Evolutionary conservation across 192 early-diverging fungal genomes (phyloP), one percentile per base, ranked within the genome.

Genomic region (Gorgonomyces haynaldii): DNA sequence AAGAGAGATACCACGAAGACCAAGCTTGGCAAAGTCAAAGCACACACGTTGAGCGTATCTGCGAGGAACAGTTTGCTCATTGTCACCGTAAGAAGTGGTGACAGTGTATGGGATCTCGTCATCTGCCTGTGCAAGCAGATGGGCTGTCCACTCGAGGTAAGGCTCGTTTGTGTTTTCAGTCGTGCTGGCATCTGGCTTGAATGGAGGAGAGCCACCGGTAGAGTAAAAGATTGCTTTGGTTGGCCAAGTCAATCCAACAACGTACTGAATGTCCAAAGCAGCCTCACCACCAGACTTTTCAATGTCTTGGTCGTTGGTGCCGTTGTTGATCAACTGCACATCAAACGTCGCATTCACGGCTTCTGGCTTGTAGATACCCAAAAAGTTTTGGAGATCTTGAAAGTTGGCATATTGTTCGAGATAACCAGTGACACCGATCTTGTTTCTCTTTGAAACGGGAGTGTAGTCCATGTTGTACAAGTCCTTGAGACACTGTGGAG

Each of bases 41-140:
- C 45, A 46, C 9, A 46, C 45, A 35, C 32, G 28, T 8, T 30
- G 16, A 35, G 45, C 45, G 24, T 46, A 46, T 7, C 20, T 22
- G 27, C 20, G 20, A 21, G 45, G 45, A n/a, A 46, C 45, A 35
- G 45, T 46, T 30, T 46, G 28, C 24, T 46, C 45, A 21, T 46
- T 29, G 17, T 46, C 45, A 1, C 45, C 45, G 30, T 46, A 46
- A 5, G 45, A 46, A 0, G 45, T 46, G 13, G 45, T 34, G 20
- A 46, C 24, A 21, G 32, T 35, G 17, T 46, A 20, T 19, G 45
- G 45, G 2, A 46, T 30, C 16, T 20, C 20, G 6, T 3, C 45
- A 30, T 30, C 27, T 15, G 45, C 5, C 30, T 34, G 45, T 3
- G 45, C 28, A 17, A 35, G 21, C 4, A 46, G 7, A 21, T 46